Conservation (phyloP, 2,329 filamentous ascomycete genomes). For the Alternaria gansuensis region DNA sequence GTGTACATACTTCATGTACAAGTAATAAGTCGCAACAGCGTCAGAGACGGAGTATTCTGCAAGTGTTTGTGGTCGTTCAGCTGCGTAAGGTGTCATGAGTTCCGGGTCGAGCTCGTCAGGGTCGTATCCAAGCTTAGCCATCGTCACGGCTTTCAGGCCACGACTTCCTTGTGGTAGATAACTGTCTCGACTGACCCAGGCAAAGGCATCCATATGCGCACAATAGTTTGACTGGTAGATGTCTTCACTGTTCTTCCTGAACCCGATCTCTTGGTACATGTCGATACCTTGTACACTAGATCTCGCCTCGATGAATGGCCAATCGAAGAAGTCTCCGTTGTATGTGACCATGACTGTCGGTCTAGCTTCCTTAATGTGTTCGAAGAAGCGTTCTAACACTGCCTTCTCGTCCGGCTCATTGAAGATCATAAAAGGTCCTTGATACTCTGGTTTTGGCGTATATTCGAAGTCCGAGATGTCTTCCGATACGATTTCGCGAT, state of each 20-base stretch:
- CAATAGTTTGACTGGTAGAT: constrained; percentile 97
- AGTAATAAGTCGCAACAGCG: constrained; percentile 96
- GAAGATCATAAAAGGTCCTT: constrained; percentile 95
- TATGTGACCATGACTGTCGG: constrained; percentile 99
- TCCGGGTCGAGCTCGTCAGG: constrained; percentile 97
- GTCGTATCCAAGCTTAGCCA: constrained; percentile 97
- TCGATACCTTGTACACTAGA: constrained; percentile 95
- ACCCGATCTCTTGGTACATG: constrained; percentile 99
- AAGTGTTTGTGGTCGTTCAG: constrained; percentile 88
- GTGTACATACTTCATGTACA: constrained; percentile 99
- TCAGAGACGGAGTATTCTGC: constrained; percentile 99
- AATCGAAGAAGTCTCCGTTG: constrained; percentile 99
- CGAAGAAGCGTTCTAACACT: constrained; percentile 89
- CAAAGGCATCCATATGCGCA: constrained; percentile 98
- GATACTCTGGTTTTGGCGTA: constrained; percentile 95
- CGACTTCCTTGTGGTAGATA: constrained; percentile 97
- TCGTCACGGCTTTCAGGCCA: constrained; percentile 96
- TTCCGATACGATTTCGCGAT: constrained; percentile 95
- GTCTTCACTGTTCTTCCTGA: constrained; percentile 93
- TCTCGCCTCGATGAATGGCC: constrained; percentile 95
- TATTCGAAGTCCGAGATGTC: constrained; percentile 99
- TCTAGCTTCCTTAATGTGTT: constrained; percentile 91
- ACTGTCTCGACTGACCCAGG: constrained; percentile 98
- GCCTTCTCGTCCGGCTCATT: constrained; percentile 95
- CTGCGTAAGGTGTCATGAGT: constrained; percentile 90